Conservation (phyloP, 1,284 basidiomycete species). For the Boletellus sp. region DNA sequence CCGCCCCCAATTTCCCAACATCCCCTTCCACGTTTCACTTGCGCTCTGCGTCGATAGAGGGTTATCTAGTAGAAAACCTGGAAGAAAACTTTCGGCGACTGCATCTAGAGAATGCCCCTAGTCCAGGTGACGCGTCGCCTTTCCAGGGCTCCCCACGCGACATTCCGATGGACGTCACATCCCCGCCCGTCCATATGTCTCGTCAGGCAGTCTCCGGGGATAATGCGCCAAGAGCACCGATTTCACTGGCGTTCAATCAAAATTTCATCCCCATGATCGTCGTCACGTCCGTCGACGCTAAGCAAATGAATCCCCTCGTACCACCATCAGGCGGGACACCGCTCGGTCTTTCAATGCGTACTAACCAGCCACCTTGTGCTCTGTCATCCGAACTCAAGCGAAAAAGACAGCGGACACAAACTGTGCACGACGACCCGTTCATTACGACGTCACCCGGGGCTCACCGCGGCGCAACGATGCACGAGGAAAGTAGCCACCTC, state of each 20-base stretch:
- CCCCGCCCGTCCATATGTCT: conserved; percentile 5
- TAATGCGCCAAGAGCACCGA: neutral
- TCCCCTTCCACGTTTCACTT: conserved; percentile 25
- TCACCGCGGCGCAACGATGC: no score
- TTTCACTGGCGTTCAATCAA: neutral
- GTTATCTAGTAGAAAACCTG: conserved; percentile 23
- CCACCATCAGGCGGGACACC: conserved; percentile 10
- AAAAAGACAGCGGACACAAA: no score
- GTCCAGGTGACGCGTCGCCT: neutral
- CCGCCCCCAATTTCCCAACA: conserved; percentile 7
- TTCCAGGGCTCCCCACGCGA: neutral
- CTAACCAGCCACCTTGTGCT: no score
- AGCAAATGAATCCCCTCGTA: conserved; percentile 21
- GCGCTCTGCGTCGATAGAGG: conserved; percentile 18
- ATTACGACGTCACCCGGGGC: no score
- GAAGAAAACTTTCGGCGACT: conserved; percentile 21
- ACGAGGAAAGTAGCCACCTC: no score
- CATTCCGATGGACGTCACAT: conserved; percentile 8
- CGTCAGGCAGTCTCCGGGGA: neutral
- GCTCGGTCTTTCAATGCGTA: no score
- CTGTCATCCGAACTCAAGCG: no score
- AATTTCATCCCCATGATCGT: conserved; percentile 21
- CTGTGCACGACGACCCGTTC: no score
- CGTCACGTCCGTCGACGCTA: conserved; percentile 28
- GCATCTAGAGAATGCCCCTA: conserved; percentile 13